Conservation (phyloP, 495 filamentous ascomycete species). For the Podospora fimiseda region DNA sequence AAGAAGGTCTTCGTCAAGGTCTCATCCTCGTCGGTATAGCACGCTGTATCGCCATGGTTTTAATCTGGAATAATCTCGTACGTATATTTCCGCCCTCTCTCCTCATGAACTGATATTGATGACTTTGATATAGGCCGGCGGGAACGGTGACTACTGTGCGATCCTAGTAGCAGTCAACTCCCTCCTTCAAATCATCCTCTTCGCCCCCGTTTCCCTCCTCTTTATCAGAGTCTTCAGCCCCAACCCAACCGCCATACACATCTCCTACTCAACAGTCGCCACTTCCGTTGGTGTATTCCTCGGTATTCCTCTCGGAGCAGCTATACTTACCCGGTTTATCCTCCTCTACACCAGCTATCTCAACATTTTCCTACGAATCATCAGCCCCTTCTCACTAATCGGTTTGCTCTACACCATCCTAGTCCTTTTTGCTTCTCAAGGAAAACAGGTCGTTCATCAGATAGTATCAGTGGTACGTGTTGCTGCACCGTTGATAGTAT, state of each 20-base stretch:
- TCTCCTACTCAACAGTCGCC: constrained; percentile 67
- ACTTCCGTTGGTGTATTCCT: constrained; percentile 78
- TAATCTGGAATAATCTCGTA: constrained; percentile 31
- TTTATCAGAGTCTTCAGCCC: constrained; percentile 67
- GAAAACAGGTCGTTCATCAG: constrained; percentile 70
- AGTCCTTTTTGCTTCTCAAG: constrained; percentile 79
- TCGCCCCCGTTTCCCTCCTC: constrained; percentile 71
- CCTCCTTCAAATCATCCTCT: constrained; percentile 78
- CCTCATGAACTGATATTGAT: too few relatives aligned
- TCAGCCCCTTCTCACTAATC: constrained; percentile 70
- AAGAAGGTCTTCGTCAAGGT: constrained; percentile 59
- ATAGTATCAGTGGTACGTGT: constrained; percentile 78
- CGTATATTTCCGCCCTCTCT: constrained; percentile 7
- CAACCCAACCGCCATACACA: constrained; percentile 27
- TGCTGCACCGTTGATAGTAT: constrained; percentile 71
- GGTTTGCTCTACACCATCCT: constrained; percentile 82
- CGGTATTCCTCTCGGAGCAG: constrained; percentile 76
- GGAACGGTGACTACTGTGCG: constrained; percentile 79
- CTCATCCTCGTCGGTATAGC: constrained; percentile 74
- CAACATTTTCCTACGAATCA: constrained; percentile 58
- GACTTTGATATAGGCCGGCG: constrained; percentile 51
- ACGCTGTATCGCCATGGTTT: constrained; percentile 75
- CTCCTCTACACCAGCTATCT: constrained; percentile 50
- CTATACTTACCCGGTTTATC: constrained; percentile 64
- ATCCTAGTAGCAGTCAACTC: constrained; percentile 88